A percentile compares a stretch with the other conserved stretches of the same genome.
Conservation (phyloP, 2,329 filamentous ascomycete species). For the Ophiostoma novo-ulmi region DNA sequence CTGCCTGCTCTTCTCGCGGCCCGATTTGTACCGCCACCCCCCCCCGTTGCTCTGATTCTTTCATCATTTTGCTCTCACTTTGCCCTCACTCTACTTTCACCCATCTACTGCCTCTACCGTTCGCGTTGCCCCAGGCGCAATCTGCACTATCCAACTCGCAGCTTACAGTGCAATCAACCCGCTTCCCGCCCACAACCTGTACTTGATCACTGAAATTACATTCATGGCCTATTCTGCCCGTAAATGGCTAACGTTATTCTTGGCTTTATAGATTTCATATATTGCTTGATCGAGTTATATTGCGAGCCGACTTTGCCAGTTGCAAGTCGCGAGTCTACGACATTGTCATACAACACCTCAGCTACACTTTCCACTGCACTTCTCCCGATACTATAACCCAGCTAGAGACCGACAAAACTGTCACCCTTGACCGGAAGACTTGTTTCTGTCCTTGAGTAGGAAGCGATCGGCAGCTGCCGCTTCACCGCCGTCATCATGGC, state of each 20-base stretch:
- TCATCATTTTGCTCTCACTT: background rate
- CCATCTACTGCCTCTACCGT: background rate
- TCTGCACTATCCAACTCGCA: background rate
- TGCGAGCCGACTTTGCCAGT: background rate
- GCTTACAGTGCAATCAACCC: background rate
- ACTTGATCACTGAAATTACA: background rate
- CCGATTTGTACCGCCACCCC: background rate
- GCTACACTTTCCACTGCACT: background rate
- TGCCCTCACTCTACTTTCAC: background rate
- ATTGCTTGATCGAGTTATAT: background rate
- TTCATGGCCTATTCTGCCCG: background rate
- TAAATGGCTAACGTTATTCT: background rate
- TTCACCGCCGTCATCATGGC: constrained; percentile 50
- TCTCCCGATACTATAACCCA: background rate
- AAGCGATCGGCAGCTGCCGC: background rate
- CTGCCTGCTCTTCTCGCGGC: background rate
- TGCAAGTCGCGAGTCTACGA: background rate
- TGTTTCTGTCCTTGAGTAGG: background rate
- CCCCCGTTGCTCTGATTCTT: background rate
- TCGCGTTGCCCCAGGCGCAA: background rate
- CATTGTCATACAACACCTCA: background rate
- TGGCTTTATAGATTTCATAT: background rate
- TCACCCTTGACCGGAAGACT: background rate
- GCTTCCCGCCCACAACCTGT: background rate
- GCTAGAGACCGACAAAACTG: background rate